Evolutionary conservation across 2,329 filamentous ascomycete genomes (phyloP).

Genomic region (Sporothrix variecibatus): DNA sequence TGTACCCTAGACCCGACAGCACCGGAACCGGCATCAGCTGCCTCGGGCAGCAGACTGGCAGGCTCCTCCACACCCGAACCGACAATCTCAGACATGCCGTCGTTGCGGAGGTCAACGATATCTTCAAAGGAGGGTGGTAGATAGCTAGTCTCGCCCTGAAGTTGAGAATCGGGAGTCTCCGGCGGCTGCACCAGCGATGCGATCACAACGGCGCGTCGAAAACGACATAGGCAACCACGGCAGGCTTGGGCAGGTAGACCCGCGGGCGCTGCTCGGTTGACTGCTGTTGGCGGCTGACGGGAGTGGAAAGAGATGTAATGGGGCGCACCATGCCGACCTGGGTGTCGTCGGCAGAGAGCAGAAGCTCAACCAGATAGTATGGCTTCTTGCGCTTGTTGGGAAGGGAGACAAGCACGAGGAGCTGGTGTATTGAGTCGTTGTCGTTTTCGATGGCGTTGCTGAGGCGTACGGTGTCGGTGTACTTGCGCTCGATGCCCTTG

Average conservation of each 20-base stretch:
- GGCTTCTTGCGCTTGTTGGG: conserved; percentile 55
- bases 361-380: conserved; percentile 76
- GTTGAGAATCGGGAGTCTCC: conserved; percentile 74
- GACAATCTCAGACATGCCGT: conserved; percentile 63
- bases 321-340: conserved; percentile 68
- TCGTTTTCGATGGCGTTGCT: conserved; percentile 53
- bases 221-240: conserved; percentile 77
- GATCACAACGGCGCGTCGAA: conserved; percentile 79
- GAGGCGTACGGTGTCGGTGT: conserved; percentile 53
- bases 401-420: conserved; percentile 64
- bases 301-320: conserved; percentile 64
- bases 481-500: conserved; percentile 52
- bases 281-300: conserved; percentile 38
- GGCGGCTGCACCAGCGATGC: conserved; percentile 69
- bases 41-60: conserved; percentile 40
- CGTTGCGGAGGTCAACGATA: conserved; percentile 73
- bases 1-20: conserved; percentile 42
- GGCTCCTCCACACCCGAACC: conserved; percentile 66
- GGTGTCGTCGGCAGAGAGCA: conserved; percentile 54
- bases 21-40: conserved; percentile 9
- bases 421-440: conserved; percentile 55
- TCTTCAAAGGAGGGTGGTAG: conserved; percentile 77
- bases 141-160: conserved; percentile 64
- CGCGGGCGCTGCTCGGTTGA: conserved; percentile 54
- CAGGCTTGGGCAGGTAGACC: conserved; percentile 75